These are phyloP conservation scores for Fraxinus baroniana DNA, from an alignment of 305 asterid species.

Conservation along the genomic window DNA sequence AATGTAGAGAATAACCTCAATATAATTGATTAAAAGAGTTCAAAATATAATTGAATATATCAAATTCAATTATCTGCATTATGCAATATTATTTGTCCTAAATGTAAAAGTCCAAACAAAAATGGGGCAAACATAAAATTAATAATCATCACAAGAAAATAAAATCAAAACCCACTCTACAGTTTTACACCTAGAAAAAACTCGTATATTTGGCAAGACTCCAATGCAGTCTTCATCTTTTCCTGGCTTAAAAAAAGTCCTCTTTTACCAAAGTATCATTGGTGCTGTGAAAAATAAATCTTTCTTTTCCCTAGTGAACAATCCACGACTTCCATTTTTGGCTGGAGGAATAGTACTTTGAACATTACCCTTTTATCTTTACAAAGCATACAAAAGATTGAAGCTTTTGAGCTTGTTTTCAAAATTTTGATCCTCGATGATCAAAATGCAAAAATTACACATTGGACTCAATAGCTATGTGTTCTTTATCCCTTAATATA, in stretches of 20 bases:
- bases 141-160: background rate
- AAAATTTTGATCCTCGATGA: background rate
- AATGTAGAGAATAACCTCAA: background rate
- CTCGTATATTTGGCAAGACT: background rate
- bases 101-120: background rate
- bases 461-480: background rate
- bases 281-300: background rate
- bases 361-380: background rate
- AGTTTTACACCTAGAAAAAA: background rate
- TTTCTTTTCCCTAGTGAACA: background rate
- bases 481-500: background rate
- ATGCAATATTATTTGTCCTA: background rate
- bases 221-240: background rate
- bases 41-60: background rate
- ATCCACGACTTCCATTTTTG: background rate
- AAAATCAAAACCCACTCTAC: background rate
- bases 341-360: background rate
- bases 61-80: background rate
- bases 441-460: background rate
- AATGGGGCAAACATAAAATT: background rate
- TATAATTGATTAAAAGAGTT: background rate
- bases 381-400: background rate
- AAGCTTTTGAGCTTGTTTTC: background rate
- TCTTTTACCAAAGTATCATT: background rate
- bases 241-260: background rate